Conservation (phyloP, 2,329 filamentous ascomycete genomes). For the Orbilia quercus region DNA sequence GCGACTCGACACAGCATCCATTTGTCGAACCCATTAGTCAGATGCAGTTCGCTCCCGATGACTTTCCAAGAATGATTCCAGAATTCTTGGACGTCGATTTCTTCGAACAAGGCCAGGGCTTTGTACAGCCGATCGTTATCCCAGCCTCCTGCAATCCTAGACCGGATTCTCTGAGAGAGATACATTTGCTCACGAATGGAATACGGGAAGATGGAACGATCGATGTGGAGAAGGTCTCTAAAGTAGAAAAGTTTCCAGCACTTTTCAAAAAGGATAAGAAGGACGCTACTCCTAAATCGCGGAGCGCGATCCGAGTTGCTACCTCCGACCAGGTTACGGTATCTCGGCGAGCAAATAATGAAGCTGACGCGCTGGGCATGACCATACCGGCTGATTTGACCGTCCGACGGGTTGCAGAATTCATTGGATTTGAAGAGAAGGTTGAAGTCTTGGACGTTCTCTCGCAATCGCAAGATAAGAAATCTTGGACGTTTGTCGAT, state of each 20-base stretch:
- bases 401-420: slow-evolving; percentile 72
- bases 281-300: slow-evolving; percentile 56
- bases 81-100: slow-evolving; percentile 73
- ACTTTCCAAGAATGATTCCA: slow-evolving; percentile 73
- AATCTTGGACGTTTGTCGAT: slow-evolving; percentile 73
- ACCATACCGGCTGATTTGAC: slow-evolving; percentile 74
- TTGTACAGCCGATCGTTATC: slow-evolving; percentile 75
- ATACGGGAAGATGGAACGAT: slow-evolving; percentile 44
- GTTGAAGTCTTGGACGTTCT: slow-evolving; percentile 77
- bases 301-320: slow-evolving; percentile 63
- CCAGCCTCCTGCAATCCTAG: slow-evolving; percentile 72
- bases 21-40: slow-evolving; percentile 75
- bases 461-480: slow-evolving; percentile 74
- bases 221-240: slow-evolving; percentile 48
- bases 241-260: slow-evolving; percentile 46
- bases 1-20: slow-evolving; percentile 74
- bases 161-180: slow-evolving; percentile 62
- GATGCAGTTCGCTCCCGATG: slow-evolving; percentile 71
- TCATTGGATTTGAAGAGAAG: slow-evolving; percentile 72
- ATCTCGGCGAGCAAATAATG: slow-evolving; percentile 64
- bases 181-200: slow-evolving; percentile 47
- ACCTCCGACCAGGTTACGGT: slow-evolving; percentile 65
- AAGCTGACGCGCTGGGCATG: slow-evolving; percentile 74
- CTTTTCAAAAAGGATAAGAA: slow-evolving; percentile 56
- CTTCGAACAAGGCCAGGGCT: slow-evolving; percentile 71